These are phyloP conservation scores for Sarcodon sp. DNA, from an alignment of 768 basidiomycete species.

Conservation along the genomic window DNA sequence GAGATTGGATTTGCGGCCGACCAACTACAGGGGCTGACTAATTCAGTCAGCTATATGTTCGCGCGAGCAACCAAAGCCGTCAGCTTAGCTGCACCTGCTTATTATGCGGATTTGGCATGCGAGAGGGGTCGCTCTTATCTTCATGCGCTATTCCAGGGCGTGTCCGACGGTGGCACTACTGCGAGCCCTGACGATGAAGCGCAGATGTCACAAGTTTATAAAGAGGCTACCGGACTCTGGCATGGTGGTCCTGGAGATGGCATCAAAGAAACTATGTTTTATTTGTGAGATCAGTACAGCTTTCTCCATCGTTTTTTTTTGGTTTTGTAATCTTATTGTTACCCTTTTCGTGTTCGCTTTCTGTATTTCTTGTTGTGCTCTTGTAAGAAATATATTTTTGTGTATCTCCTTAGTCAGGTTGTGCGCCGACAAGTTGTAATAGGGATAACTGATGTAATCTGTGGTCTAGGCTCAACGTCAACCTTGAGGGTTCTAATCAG, in stretches of 20 bases:
- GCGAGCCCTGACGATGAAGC: slow-evolving; percentile 19
- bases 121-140: slow-evolving; percentile 43
- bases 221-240: slow-evolving; percentile 48
- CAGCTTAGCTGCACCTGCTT: slow-evolving; percentile 28
- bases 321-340: too few relatives aligned
- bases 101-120: slow-evolving; percentile 36
- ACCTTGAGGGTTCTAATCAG: too few relatives aligned
- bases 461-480: too few relatives aligned
- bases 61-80: slow-evolving; percentile 46
- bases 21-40: slow-evolving; percentile 39
- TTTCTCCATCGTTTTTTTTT: too few relatives aligned
- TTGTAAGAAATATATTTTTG: too few relatives aligned
- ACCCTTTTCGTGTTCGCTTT: too few relatives aligned
- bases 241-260: slow-evolving; percentile 26
- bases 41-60: slow-evolving; percentile 42
- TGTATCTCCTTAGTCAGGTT: too few relatives aligned
- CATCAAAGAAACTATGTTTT: slow-evolving; percentile 67
- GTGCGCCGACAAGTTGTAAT: too few relatives aligned
- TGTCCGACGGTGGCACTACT: slow-evolving; percentile 17
- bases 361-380: too few relatives aligned
- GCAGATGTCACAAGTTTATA: slow-evolving; percentile 18
- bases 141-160: slow-evolving; percentile 32
- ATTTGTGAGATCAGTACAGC: slow-evolving; percentile 29
- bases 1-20: slow-evolving; percentile 37
- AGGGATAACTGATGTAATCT: too few relatives aligned